Conservation (phyloP, 345 rosid genomes). For the Cardamine resedifolia region DNA sequence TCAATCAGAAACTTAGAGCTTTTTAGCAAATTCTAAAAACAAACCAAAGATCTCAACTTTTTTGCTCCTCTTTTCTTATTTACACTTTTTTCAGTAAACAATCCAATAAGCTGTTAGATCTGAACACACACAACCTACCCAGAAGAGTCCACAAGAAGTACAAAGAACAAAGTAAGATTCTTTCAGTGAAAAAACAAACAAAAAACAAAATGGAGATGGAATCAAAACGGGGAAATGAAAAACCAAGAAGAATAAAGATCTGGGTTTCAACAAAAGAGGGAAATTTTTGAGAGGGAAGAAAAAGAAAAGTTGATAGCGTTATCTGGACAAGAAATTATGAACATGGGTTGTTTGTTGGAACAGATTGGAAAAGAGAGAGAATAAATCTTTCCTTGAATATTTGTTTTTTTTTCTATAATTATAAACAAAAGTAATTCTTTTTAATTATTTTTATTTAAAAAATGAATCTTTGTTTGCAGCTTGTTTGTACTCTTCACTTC, state of each 20-base stretch:
- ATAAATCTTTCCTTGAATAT: slow-evolving; percentile 7
- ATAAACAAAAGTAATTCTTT: background rate
- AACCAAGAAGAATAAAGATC: slow-evolving; percentile 18
- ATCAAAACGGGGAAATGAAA: background rate
- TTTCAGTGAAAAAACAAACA: slow-evolving; percentile 1
- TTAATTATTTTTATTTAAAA: background rate
- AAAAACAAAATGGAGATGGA: slow-evolving; percentile 1
- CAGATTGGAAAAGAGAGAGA: slow-evolving; percentile 41
- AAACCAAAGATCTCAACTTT: slow-evolving; percentile 17
- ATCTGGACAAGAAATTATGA: slow-evolving; percentile 43
- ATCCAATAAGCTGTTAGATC: slow-evolving; percentile 23
- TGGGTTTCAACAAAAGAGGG: slow-evolving; percentile 20
- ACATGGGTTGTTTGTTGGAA: slow-evolving; percentile 59
- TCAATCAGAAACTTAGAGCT: background rate
- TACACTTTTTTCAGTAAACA: slow-evolving; percentile 1
- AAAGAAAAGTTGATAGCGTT: slow-evolving; percentile 37
- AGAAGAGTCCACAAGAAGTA: slow-evolving; percentile 29
- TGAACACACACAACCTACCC: slow-evolving; percentile 9
- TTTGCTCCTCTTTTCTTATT: background rate
- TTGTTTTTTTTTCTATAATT: background rate
- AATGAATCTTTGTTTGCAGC: slow-evolving; percentile 19
- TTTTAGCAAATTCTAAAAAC: slow-evolving; percentile 14
- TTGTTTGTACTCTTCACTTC: slow-evolving; percentile 16
- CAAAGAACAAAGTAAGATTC: slow-evolving; percentile 19
- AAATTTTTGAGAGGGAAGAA: slow-evolving; percentile 8